These are phyloP conservation scores for Colletotrichum lentis DNA, from an alignment of 2,329 filamentous ascomycete genomes.

Conservation along the genomic window DNA sequence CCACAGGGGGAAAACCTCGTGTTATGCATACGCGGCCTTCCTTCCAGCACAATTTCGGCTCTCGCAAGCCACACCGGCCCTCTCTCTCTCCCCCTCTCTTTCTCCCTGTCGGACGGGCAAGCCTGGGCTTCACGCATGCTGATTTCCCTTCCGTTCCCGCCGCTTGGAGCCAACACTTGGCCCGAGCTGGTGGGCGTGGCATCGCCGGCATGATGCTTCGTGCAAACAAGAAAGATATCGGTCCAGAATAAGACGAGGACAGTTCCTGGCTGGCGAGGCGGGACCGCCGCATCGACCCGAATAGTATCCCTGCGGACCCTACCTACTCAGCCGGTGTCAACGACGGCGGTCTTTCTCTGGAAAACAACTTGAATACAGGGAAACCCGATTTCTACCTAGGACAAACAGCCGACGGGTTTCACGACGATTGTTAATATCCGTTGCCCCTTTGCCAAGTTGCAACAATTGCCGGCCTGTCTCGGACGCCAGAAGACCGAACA, in stretches of 20 bases:
- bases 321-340: constrained; percentile 7
- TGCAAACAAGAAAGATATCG: constrained; percentile 18
- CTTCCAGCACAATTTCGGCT: constrained; percentile 11
- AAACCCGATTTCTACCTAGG: not conserved
- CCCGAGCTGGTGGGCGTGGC: constrained; percentile 13
- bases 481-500: constrained; percentile 1
- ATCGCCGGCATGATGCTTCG: constrained; percentile 8
- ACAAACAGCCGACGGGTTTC: not conserved
- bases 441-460: not conserved
- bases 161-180: constrained; percentile 10
- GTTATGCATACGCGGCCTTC: constrained; percentile 12
- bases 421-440: not conserved
- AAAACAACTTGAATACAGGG: not conserved
- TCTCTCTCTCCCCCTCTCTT: too few relatives aligned
- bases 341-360: not conserved
- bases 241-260: not conserved
- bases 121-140: not conserved
- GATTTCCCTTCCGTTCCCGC: not conserved
- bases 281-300: constrained; percentile 17
- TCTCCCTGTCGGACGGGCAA: not conserved
- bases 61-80: constrained; percentile 20
- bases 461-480: constrained; percentile 19
- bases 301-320: constrained; percentile 9
- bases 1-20: constrained; percentile 16
- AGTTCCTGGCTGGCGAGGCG: not conserved